A percentile compares a stretch with the other conserved stretches of the same genome.
phyloP scores from a whole-genome alignment of 805 yeast genomes.

The Yamadazyma tumulicola region DNA sequence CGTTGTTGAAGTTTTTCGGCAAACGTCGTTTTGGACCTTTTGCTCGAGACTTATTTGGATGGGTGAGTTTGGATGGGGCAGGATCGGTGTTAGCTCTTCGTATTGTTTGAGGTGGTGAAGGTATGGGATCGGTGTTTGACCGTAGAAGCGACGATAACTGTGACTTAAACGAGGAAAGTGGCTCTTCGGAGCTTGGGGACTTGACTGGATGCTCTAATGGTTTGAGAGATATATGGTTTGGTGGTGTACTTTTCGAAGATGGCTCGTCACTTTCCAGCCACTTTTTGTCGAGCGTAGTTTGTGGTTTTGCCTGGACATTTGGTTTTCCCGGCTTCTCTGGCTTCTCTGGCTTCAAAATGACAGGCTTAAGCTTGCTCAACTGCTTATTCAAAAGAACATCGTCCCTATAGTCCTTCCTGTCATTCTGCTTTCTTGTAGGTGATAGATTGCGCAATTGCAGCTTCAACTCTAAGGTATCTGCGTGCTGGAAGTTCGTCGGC shows the following conservation, averaged over 20 bases:
- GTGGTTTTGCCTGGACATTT: conserved; percentile 5
- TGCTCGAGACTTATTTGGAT: conserved; percentile 45
- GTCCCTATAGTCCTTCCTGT: conserved; percentile 21
- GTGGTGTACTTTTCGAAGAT: conserved; percentile 8
- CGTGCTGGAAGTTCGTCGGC: too few relatives aligned
- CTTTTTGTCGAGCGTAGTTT: background rate
- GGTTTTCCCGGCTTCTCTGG: conserved; percentile 6
- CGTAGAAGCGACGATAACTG: conserved; percentile 25
- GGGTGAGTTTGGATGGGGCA: conserved; percentile 34
- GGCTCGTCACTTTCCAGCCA: background rate
- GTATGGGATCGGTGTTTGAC: conserved; percentile 25
- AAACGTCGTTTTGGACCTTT: conserved; percentile 51
- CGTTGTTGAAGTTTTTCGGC: conserved; percentile 26
- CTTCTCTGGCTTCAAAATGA: conserved; percentile 15
- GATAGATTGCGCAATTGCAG: background rate
- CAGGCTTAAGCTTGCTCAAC: conserved; percentile 21
- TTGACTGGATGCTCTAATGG: too few relatives aligned
- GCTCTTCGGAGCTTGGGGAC: too few relatives aligned
- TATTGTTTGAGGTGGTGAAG: conserved; percentile 3
- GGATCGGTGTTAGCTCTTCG: conserved; percentile 9
- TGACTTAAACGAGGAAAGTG: too few relatives aligned
- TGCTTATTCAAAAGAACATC: conserved; percentile 21
- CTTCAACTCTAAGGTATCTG: conserved; percentile 3
- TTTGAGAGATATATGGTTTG: too few relatives aligned
- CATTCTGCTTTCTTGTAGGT: background rate